Evolutionary conservation across 164 flowering plant species (phyloP), one percentile per base, ranked within the genome.

Genomic region (Umbellularia californica): DNA sequence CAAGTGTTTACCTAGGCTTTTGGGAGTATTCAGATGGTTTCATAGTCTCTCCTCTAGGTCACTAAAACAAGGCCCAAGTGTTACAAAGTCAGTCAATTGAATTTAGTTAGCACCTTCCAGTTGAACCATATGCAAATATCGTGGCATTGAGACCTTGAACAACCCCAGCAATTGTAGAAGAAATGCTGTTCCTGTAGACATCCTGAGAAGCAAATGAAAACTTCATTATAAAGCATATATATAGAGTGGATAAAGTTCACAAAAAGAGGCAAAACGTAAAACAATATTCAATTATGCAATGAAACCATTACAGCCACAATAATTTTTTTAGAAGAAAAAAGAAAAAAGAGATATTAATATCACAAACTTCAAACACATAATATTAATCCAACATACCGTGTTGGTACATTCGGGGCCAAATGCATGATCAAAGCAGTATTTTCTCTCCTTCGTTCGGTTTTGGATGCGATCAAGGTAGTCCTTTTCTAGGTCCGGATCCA

Each of bases 61-160:
- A 24, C 25, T 24, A 24, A 23, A 24, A 25, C 67, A 25, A 25
- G 7, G 47, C 47, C 47, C 47, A 65, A 60, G 64, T 15, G 15
- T 23, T 71, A 9, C 28, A 41, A 55, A 25, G 41, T 58, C 58
- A 6, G 30, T 23, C 27, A 55, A 25, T 58, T 33, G 20, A 67
- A 14, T 19, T 15, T 35, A 65, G 70, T 33, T n/a, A 68, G 35
- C 86, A 93, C 98, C 98, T 93, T 82, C 98, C 98, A 73, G 98
- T 93, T 55, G 97, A 89, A 72, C 98, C 98, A 88, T 93, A 93
- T 12, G 98, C 98, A 85, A 93, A 93, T 2, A 92, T 85, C 28
- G 98, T 92, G 23, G 95, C 95, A 85, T 93, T 93, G 68, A 93
- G 94, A 76, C 98, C 98, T 74, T 93, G 95, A 81, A 90, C 82